Evolutionary conservation across 2,329 filamentous ascomycete species (phyloP).

Genomic region (Salinomyces thailandicus): DNA sequence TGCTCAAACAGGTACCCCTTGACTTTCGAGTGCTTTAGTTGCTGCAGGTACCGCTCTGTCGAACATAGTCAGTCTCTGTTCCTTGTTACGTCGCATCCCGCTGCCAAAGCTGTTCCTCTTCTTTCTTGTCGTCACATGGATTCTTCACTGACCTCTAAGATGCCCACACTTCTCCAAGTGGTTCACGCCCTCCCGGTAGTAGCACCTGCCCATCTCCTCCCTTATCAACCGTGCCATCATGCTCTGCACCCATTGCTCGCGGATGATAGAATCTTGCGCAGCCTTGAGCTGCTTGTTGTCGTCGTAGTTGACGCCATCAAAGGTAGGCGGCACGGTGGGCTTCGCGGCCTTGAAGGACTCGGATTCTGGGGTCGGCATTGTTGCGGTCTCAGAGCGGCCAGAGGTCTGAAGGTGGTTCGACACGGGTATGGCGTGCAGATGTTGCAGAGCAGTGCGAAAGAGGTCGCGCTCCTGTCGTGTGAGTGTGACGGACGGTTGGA

Average conservation of each 20-base stretch:
- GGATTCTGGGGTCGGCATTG: conserved; percentile 77
- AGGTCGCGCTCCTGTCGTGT: not conserved
- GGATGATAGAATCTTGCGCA: conserved; percentile 70
- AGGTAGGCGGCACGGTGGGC: conserved; percentile 69
- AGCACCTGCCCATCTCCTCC: conserved; percentile 79
- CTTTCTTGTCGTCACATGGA: too few species aligned
- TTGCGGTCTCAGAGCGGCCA: conserved; percentile 3
- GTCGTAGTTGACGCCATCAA: conserved; percentile 79
- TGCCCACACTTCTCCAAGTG: conserved; percentile 79
- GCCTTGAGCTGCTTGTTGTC: conserved; percentile 72
- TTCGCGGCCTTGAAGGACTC: conserved; percentile 73
- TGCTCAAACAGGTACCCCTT: conserved; percentile 71
- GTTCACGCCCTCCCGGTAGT: conserved; percentile 73
- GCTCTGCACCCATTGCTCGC: conserved; percentile 79
- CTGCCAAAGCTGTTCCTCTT: too few species aligned
- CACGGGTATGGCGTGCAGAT: not conserved
- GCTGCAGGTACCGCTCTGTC: conserved; percentile 66
- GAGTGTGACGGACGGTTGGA: too few species aligned
- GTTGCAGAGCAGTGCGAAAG: conserved; percentile 8
- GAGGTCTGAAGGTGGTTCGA: not conserved
- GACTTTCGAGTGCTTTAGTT: conserved; percentile 65
- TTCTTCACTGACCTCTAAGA: conserved; percentile 64
- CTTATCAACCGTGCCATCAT: conserved; percentile 80
- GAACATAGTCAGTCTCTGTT: too few species aligned
- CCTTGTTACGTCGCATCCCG: too few species aligned